Conservation (phyloP, 257 asterid genomes). For the Ilex asprella region DNA sequence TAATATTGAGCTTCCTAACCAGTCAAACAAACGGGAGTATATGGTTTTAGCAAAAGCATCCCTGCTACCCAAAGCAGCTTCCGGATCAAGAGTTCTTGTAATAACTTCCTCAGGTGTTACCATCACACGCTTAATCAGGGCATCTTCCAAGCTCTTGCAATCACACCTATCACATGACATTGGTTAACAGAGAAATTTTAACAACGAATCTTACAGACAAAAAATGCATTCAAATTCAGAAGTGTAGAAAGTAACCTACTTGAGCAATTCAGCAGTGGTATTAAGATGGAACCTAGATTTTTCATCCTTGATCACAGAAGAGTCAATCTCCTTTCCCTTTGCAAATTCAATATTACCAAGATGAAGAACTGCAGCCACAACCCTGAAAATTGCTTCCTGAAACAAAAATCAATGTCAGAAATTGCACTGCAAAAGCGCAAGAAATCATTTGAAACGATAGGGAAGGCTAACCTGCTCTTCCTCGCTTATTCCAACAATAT, state of each 20-base stretch:
- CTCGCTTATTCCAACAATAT: slow-evolving; percentile 93
- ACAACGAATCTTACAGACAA: slow-evolving; percentile 7
- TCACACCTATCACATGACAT: slow-evolving; percentile 62
- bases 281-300: slow-evolving; percentile 86
- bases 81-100: slow-evolving; percentile 93
- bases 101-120: slow-evolving; percentile 95
- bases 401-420: slow-evolving; percentile 15
- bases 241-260: slow-evolving; percentile 35
- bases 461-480: slow-evolving; percentile 76
- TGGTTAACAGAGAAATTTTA: slow-evolving; percentile 6
- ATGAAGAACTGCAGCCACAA: slow-evolving; percentile 95
- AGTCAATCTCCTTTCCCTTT: slow-evolving; percentile 89
- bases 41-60: slow-evolving; percentile 91
- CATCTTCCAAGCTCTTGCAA: slow-evolving; percentile 93
- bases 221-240: slow-evolving; percentile 2
- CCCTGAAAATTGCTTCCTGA: slow-evolving; percentile 92
- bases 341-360: slow-evolving; percentile 93
- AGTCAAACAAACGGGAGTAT: slow-evolving; percentile 85
- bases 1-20: slow-evolving; percentile 38
- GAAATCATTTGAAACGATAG: slow-evolving; percentile 8
- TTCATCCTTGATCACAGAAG: slow-evolving; percentile 91
- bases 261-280: slow-evolving; percentile 78
- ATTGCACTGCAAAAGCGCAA: slow-evolving; percentile 2
- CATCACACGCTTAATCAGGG: slow-evolving; percentile 93
- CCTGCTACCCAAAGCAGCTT: slow-evolving; percentile 86